These are phyloP conservation scores for Talaromyces ruber DNA, from an alignment of 495 filamentous ascomycete genomes.

Conservation along the genomic window DNA sequence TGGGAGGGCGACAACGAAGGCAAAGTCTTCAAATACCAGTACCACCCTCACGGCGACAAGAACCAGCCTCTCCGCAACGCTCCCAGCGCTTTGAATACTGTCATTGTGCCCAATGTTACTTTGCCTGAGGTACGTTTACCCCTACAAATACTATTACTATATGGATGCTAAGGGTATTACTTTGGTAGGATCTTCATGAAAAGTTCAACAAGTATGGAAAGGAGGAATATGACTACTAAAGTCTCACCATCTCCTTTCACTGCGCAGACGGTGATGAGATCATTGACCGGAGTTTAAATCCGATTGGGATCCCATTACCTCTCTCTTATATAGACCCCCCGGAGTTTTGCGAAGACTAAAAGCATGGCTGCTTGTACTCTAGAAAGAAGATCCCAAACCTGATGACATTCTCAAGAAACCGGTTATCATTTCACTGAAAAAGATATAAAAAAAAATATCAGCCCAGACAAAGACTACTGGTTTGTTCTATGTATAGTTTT, in stretches of 20 bases:
- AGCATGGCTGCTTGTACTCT: neutral
- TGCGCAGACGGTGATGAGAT: neutral
- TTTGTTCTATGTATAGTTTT: conserved; percentile 7
- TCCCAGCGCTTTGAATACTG: conserved; percentile 87
- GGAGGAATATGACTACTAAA: conserved; percentile 54
- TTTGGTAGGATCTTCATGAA: conserved; percentile 71
- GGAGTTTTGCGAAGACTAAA: neutral
- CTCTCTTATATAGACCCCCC: neutral
- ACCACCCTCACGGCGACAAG: conserved; percentile 83
- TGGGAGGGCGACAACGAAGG: conserved; percentile 62
- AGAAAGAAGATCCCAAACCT: neutral
- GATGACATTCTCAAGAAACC: neutral
- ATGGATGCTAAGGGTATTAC: conserved; percentile 13
- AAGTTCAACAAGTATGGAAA: conserved; percentile 99
- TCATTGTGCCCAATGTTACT: conserved; percentile 86
- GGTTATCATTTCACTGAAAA: neutral
- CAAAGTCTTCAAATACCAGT: conserved; percentile 73
- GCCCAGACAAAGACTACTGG: neutral
- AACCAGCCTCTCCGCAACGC: conserved; percentile 73
- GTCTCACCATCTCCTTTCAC: neutral
- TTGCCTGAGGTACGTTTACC: conserved; percentile 67
- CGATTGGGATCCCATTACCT: neutral
- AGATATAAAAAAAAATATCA: neutral
- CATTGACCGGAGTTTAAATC: neutral
- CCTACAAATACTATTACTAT: conserved; percentile 4